phyloP scores from a whole-genome alignment of 2,329 filamentous ascomycete species.

The Zasmidium citrigriseum region DNA sequence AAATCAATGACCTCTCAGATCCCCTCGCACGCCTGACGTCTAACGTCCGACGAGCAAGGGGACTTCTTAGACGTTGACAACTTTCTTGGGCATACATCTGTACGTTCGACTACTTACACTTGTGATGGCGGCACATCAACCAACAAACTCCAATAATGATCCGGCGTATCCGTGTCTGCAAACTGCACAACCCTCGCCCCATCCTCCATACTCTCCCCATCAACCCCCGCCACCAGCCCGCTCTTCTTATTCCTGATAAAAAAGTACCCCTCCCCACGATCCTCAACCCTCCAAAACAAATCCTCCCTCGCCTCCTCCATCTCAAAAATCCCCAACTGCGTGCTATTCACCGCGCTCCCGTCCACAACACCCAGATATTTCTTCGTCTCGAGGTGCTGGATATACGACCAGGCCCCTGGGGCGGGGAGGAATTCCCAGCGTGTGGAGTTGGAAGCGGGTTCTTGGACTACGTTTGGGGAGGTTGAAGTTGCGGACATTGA shows the following conservation, averaged over 20 bases:
- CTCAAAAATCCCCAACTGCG: background rate
- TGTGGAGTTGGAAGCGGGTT: background rate
- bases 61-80: too few species aligned
- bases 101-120: too few species aligned
- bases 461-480: background rate
- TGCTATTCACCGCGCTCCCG: background rate
- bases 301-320: background rate
- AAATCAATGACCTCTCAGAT: too few species aligned
- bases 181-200: background rate
- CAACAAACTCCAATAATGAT: background rate
- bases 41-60: too few species aligned
- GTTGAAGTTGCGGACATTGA: background rate
- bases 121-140: background rate
- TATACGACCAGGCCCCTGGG: background rate
- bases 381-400: background rate
- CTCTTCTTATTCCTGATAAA: slow-evolving; percentile 3
- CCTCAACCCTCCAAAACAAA: background rate
- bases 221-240: background rate
- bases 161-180: background rate
- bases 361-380: background rate
- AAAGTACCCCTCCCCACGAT: background rate
- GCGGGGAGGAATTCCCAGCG: background rate
- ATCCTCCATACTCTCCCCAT: background rate
- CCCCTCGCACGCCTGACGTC: too few species aligned
- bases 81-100: too few species aligned